Evolutionary conservation across 2,329 filamentous ascomycete genomes (phyloP), one percentile per base, ranked within the genome.

Genomic region (Fonsecaea nubica): DNA sequence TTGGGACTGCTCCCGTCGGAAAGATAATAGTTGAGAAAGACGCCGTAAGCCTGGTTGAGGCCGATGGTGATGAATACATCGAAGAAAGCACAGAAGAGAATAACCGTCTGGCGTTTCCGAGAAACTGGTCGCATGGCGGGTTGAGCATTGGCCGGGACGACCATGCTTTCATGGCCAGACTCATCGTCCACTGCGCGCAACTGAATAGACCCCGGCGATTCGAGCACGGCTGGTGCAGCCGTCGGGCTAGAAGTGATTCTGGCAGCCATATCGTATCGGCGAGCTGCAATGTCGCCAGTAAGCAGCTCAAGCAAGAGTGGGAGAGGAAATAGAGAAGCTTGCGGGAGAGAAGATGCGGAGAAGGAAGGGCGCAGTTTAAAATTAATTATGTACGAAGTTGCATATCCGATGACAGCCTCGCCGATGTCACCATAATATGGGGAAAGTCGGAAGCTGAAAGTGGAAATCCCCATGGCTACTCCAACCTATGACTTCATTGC

Each of bases 21-120:
- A 56, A 81, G 78, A 68, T 84, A 84, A 69, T 81, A 83, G 56
- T 80, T 76, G 68, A 84, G 82, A 61, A 84, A 84, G 9, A 84
- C 80, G 9, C 82, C 82, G 67, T 80, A 85, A 38, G 77, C 78
- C 64, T 84, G 82, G 68, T 84, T 84, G 63, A 84, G 79, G 10
- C 82, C 82, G 56, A 84, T 81, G 3, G 82, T 83, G 25, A 84
- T 76, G 56, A 77, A 77, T 40, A 83, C 81, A 48, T 79, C 79
- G 0, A 79, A 68, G 58, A 84, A 84, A 5, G 78, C 78, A 0
- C 81, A 81, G 18, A 78, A 66, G 13, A 84, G 75, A 25, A 84
- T 80, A 1, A 77, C 67, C 5, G 77, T 75, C 73, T 84, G 82
- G 55, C 80, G 80, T 64, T 75, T 75, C 40, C 77, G 76, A 0